phyloP scores from a whole-genome alignment of 164 flowering plant genomes.

The Tetrastigma voinierianum region DNA sequence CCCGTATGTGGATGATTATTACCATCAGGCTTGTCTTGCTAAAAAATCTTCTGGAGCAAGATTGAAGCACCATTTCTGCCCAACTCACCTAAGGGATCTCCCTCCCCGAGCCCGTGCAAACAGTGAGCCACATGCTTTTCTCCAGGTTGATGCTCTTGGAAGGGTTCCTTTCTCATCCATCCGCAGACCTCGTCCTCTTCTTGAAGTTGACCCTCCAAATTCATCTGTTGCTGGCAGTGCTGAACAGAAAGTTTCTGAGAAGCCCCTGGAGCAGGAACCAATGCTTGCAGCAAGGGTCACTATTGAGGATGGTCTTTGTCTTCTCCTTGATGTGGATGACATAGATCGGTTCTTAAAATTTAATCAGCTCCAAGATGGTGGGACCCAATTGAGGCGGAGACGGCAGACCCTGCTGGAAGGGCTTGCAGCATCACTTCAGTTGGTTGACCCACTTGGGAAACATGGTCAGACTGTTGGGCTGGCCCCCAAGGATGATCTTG shows the following conservation, averaged over 20 bases:
- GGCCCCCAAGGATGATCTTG: slow-evolving; percentile 51
- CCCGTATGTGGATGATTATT: slow-evolving; percentile 65
- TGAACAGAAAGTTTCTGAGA: slow-evolving; percentile 39
- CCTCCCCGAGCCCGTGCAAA: slow-evolving; percentile 44
- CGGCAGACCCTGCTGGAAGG: slow-evolving; percentile 49
- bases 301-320: slow-evolving; percentile 55
- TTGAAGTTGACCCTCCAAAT: slow-evolving; percentile 52
- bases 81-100: slow-evolving; percentile 42
- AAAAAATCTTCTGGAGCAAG: slow-evolving; percentile 44
- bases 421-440: slow-evolving; percentile 52
- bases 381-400: slow-evolving; percentile 39
- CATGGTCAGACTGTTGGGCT: slow-evolving; percentile 32
- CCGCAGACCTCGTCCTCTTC: slow-evolving; percentile 65
- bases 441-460: slow-evolving; percentile 57
- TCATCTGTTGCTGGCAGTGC: slow-evolving; percentile 22
- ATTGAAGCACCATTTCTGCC: slow-evolving; percentile 51
- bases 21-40: slow-evolving; percentile 58
- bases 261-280: slow-evolving; percentile 64
- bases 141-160: slow-evolving; percentile 65
- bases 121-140: slow-evolving; percentile 52
- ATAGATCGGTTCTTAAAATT: slow-evolving; percentile 55
- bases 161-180: slow-evolving; percentile 60
- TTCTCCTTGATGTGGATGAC: slow-evolving; percentile 69
- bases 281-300: slow-evolving; percentile 61
- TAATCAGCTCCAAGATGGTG: slow-evolving; percentile 57